These are phyloP conservation scores for Choanephora cucurbitarum DNA, from an alignment of 371 early-diverging fungal species.

Conservation along the genomic window DNA sequence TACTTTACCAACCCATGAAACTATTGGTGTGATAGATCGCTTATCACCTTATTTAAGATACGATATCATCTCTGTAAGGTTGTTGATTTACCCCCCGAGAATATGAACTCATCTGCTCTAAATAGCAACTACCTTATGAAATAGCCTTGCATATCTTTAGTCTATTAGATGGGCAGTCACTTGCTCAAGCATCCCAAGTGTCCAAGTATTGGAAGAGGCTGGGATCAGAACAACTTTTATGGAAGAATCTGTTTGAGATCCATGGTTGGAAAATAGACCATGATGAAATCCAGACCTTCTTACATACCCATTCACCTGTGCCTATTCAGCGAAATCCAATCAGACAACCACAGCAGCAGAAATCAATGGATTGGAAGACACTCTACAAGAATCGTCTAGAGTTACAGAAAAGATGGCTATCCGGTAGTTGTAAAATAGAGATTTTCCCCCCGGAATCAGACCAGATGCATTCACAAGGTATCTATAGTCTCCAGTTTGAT, in stretches of 20 bases:
- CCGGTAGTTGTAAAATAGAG: slow-evolving; percentile 44
- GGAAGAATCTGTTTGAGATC: slow-evolving; percentile 57
- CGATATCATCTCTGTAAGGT: slow-evolving; percentile 52
- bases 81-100: no score
- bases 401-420: slow-evolving; percentile 42
- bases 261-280: slow-evolving; percentile 59
- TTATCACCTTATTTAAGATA: slow-evolving; percentile 63
- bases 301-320: slow-evolving; percentile 24
- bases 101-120: no score
- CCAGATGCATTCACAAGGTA: slow-evolving; percentile 85
- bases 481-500: slow-evolving; percentile 95
- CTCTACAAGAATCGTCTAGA: slow-evolving; percentile 34
- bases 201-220: slow-evolving; percentile 63
- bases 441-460: slow-evolving; percentile 36
- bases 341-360: slow-evolving; percentile 45
- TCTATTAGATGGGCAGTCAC: slow-evolving; percentile 49
- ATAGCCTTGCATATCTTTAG: slow-evolving; percentile 62
- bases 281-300: slow-evolving; percentile 45
- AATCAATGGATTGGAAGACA: slow-evolving; percentile 50
- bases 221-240: slow-evolving; percentile 64
- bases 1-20: slow-evolving; percentile 19
- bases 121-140: slow-evolving; percentile 64
- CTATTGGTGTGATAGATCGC: slow-evolving; percentile 12
- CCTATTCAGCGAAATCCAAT: slow-evolving; percentile 14
- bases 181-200: slow-evolving; percentile 54